These are phyloP conservation scores for Pyrenophora tritici-repentis DNA, from an alignment of 2,329 filamentous ascomycete genomes.

Conservation along the genomic window DNA sequence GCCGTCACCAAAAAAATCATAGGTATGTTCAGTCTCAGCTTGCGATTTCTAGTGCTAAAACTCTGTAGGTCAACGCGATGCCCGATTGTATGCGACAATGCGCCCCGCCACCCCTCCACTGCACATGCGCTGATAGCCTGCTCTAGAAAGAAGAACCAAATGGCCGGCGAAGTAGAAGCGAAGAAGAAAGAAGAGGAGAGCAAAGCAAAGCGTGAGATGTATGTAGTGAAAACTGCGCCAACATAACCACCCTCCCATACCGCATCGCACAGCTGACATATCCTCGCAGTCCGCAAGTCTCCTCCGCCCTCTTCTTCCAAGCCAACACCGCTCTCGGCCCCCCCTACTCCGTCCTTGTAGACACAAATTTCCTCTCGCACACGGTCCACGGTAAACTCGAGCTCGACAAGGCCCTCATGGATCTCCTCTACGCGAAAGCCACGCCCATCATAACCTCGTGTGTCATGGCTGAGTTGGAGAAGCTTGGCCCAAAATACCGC, in stretches of 20 bases:
- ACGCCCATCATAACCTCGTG: slow-evolving; percentile 80
- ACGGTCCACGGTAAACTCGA: slow-evolving; percentile 91
- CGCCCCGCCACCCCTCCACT: slow-evolving; percentile 16
- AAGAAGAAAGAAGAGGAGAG: slow-evolving; percentile 61
- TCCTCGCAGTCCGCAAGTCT: slow-evolving; percentile 69
- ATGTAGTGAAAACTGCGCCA: slow-evolving; percentile 27
- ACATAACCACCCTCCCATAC: slow-evolving; percentile 5
- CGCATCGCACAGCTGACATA: slow-evolving; percentile 10
- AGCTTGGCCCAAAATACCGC: slow-evolving; percentile 82
- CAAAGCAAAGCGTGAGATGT: slow-evolving; percentile 76
- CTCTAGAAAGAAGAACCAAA: slow-evolving; percentile 71
- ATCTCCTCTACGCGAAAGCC: slow-evolving; percentile 89
- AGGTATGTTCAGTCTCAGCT: slow-evolving; percentile 48
- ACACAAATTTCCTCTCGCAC: slow-evolving; percentile 58
- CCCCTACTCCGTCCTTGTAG: slow-evolving; percentile 72
- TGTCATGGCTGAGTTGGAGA: slow-evolving; percentile 85
- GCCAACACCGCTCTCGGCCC: slow-evolving; percentile 81
- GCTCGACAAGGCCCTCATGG: slow-evolving; percentile 87
- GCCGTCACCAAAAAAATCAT: slow-evolving; percentile 81
- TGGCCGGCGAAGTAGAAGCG: slow-evolving; percentile 65
- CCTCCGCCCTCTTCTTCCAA: slow-evolving; percentile 59
- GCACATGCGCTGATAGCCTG: slow-evolving; percentile 12
- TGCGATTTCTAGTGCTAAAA: slow-evolving; percentile 9
- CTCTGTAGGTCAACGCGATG: slow-evolving; percentile 66
- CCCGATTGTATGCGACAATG: slow-evolving; percentile 59